phyloP scores from a whole-genome alignment of 805 yeast species.

The Yarrowia porcina region DNA sequence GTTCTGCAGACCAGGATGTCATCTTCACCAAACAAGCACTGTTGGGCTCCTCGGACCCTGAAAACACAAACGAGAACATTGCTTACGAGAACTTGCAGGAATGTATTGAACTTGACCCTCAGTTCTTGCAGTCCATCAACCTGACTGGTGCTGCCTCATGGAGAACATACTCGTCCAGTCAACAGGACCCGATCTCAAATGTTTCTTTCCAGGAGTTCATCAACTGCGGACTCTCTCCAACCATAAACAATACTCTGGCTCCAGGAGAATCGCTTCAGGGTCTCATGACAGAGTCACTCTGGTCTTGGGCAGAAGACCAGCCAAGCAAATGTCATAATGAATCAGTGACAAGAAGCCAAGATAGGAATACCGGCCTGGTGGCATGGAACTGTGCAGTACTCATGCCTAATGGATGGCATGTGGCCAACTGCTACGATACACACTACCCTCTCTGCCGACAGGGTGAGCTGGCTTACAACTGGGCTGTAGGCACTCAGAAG shows the following conservation, averaged over 20 bases:
- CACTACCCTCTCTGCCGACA: conserved; percentile 57
- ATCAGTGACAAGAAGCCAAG: conserved; percentile 26
- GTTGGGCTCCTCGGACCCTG: conserved; percentile 12
- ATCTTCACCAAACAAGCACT: conserved; percentile 12
- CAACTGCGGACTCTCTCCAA: conserved; percentile 63
- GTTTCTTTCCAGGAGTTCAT: conserved; percentile 43
- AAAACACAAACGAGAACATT: conserved; percentile 4
- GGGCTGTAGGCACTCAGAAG: conserved; percentile 39
- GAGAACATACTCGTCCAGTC: conserved; percentile 45
- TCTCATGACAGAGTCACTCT: conserved; percentile 38
- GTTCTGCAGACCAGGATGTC: not conserved
- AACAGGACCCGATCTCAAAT: conserved; percentile 41
- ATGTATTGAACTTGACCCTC: not conserved
- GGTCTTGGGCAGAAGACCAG: conserved; percentile 73
- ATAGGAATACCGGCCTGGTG: conserved; percentile 28
- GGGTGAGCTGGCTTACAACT: conserved; percentile 40
- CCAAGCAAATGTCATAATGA: conserved; percentile 42
- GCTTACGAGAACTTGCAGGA: conserved; percentile 13
- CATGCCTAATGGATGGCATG: conserved; percentile 53
- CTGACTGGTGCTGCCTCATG: conserved; percentile 35
- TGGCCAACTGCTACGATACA: conserved; percentile 60
- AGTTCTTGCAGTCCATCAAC: conserved; percentile 28
- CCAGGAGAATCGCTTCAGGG: conserved; percentile 26
- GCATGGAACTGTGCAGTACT: conserved; percentile 49
- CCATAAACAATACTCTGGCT: conserved; percentile 45